Percentiles rank a stretch among this genome's conserved stretches.
phyloP scores from a whole-genome alignment of 1,284 basidiomycete species.

The Fomitopsis schrenkii region DNA sequence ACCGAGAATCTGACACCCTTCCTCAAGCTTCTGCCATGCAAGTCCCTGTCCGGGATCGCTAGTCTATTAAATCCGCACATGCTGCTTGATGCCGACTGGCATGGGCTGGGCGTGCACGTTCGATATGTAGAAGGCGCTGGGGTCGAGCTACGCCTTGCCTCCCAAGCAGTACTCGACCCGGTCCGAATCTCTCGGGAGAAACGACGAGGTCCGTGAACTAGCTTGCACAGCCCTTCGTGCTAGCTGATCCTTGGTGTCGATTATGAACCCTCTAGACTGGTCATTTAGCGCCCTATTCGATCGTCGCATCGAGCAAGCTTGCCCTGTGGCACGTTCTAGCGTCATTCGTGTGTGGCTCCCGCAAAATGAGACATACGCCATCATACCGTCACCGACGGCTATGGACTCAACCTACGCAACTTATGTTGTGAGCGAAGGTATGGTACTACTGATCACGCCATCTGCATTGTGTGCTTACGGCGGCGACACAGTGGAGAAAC shows the following conservation, averaged over 20 bases:
- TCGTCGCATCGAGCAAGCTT: slow-evolving; percentile 54
- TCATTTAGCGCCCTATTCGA: slow-evolving; percentile 75
- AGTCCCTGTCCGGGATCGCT: slow-evolving; percentile 87
- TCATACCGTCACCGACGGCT: slow-evolving; percentile 46
- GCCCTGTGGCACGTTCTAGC: slow-evolving; percentile 58
- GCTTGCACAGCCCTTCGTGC: neutral
- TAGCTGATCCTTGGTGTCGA: slow-evolving; percentile 3
- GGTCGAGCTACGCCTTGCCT: slow-evolving; percentile 69
- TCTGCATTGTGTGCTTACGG: slow-evolving; percentile 2
- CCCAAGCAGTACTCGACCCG: slow-evolving; percentile 83
- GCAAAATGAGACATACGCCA: slow-evolving; percentile 32
- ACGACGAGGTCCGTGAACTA: slow-evolving; percentile 49
- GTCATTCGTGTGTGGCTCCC: slow-evolving; percentile 47
- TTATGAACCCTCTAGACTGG: slow-evolving; percentile 51
- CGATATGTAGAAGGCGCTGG: slow-evolving; percentile 48
- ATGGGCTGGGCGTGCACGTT: slow-evolving; percentile 81
- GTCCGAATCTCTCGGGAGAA: slow-evolving; percentile 48
- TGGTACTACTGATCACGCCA: slow-evolving; percentile 12
- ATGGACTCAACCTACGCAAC: slow-evolving; percentile 31
- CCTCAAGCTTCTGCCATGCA: slow-evolving; percentile 92
- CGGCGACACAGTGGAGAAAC: slow-evolving; percentile 12
- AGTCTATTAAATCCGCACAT: slow-evolving; percentile 81
- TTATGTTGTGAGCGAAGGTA: slow-evolving; percentile 51
- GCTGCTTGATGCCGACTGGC: slow-evolving; percentile 86
- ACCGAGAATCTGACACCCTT: slow-evolving; percentile 98